Base-by-base conservation (phyloP, 2,329 filamentous ascomycete species). In the Penicillium sp. region DNA sequence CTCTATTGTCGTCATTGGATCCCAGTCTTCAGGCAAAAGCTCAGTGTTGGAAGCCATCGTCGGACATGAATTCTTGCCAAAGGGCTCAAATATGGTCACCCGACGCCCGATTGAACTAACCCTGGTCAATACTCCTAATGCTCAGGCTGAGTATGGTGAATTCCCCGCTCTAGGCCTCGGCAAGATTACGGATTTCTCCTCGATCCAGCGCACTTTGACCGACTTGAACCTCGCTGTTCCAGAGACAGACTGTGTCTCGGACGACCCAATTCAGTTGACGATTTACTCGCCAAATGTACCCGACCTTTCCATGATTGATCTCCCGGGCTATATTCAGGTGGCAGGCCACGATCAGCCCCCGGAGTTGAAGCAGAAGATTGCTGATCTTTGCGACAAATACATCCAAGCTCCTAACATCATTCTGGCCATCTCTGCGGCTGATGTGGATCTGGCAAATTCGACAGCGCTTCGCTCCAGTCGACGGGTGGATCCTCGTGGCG, bases 51-150 rank as follows among this genome's bases (percentile, higher is more conserved):
- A 99, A 76, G 91, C 95, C 20, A 96, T 99, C 62, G 96, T 99
- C 56, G 96, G 95, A 5, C 95, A 99, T 72, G 95, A 99, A 70
- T 99, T 99, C 67, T 80, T 99, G 48, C 96, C 95, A 5, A 99
- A 99, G 76, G 95, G 95, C n/a, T 88, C 89, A 43, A 99, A 99
- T 71, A 99, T 99, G 95, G 95, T 99, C 52, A 99, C 95, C 8
- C 86, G 96, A 42, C 84, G 95, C 60, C 95, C 95, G 0, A 99
- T 99, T 73, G 95, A 99, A 77, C 83, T 99, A 57, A 99, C 95
- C 0, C 84, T 99, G 5, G 88, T 99, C 76, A 98, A 99, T 76
- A 98, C 94, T 0, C 94, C 94, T 0, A 89, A 92, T 58, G 88
- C 91, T 1, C 86, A 88, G 47, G 86, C 90, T 2, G 95, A 99